Percentiles rank a stretch among this genome's conserved stretches.
Evolutionary conservation across 1,139 yeast species (phyloP).

Genomic region (Yamadazyma songkhlaensis): DNA sequence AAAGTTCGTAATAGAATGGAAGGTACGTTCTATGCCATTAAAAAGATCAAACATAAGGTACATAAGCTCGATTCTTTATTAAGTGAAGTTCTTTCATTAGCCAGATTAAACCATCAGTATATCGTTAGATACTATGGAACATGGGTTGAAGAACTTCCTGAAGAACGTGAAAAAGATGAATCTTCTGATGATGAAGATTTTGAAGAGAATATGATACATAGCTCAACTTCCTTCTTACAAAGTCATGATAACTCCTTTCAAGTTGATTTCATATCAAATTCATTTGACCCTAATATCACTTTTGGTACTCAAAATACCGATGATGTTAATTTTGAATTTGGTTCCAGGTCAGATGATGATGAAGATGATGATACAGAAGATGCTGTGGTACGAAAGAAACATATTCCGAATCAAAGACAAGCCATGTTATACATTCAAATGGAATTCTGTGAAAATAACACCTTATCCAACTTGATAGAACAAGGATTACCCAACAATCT

Average conservation of each 20-base stretch:
- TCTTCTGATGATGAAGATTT: slow-evolving; percentile 19
- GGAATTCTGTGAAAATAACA: slow-evolving; percentile 97
- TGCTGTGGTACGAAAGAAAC: slow-evolving; percentile 5
- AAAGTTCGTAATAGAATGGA: slow-evolving; percentile 91
- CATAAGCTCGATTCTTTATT: slow-evolving; percentile 76
- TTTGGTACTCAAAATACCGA: slow-evolving; percentile 42
- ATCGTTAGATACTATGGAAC: slow-evolving; percentile 96
- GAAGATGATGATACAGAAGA: slow-evolving; percentile 13
- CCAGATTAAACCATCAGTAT: slow-evolving; percentile 89
- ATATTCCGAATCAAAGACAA: slow-evolving; percentile 14
- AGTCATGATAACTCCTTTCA: slow-evolving; percentile 40
- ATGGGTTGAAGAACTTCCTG: slow-evolving; percentile 67
- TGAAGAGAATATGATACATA: slow-evolving; percentile 17
- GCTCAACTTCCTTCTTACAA: slow-evolving; percentile 30
- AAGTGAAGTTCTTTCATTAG: slow-evolving; percentile 88
- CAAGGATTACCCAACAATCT: slow-evolving; percentile 73
- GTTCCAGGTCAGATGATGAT: slow-evolving; percentile 14
- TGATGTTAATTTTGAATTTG: slow-evolving; percentile 28
- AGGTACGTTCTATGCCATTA: slow-evolving; percentile 92
- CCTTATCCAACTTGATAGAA: slow-evolving; percentile 76
- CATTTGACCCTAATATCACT: slow-evolving; percentile 58
- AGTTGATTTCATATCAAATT: slow-evolving; percentile 66
- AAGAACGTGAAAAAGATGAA: slow-evolving; percentile 15
- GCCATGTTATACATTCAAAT: slow-evolving; percentile 80
- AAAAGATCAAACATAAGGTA: slow-evolving; percentile 81